Conservation (phyloP, 345 rosid genomes). For the Dimocarpus longan region DNA sequence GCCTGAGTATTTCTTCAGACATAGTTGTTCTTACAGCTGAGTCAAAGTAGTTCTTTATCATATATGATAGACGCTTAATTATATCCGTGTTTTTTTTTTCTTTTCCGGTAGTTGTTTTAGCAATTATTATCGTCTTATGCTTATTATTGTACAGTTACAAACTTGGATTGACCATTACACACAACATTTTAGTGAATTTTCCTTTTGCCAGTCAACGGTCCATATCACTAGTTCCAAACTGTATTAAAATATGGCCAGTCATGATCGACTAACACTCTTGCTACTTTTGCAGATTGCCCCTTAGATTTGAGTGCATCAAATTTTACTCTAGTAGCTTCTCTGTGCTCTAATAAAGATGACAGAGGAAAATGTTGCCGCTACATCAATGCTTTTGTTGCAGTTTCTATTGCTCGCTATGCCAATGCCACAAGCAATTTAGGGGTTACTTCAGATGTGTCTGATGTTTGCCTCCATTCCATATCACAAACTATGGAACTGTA, state of each 20-base stretch:
- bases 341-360: constrained; percentile 58
- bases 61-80: background rate
- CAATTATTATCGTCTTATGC: background rate
- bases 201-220: constrained; percentile 1
- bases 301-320: constrained; percentile 74
- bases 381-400: constrained; percentile 80
- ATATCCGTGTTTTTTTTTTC: background rate
- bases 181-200: background rate
- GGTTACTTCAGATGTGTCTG: constrained; percentile 51
- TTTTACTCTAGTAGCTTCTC: constrained; percentile 73
- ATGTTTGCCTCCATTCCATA: constrained; percentile 63
- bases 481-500: constrained; percentile 68
- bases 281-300: constrained; percentile 72
- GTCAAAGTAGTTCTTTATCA: background rate
- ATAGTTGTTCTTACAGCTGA: background rate
- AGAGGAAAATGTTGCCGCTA: constrained; percentile 94
- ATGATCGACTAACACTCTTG: constrained; percentile 13
- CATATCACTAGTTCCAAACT: background rate
- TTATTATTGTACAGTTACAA: background rate
- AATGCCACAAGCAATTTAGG: constrained; percentile 73
- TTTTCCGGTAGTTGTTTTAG: background rate
- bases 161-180: background rate
- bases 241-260: background rate
- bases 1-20: background rate
- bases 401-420: constrained; percentile 75